Evolutionary conservation across 2,329 filamentous ascomycete genomes (phyloP).

Genomic region (Rhynchosporium graminicola): DNA sequence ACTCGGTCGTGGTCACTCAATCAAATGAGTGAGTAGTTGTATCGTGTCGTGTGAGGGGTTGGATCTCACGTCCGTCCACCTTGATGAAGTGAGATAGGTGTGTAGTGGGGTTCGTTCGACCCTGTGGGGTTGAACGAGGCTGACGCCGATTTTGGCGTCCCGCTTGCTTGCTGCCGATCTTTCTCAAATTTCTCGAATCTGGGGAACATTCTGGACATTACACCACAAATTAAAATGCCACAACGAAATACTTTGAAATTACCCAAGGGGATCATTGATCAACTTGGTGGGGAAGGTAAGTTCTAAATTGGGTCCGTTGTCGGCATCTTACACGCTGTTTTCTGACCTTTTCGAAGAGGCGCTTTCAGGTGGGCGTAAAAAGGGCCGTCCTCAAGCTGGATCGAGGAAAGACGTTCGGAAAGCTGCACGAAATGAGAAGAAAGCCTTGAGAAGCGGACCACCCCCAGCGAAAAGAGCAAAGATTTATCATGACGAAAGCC

Average conservation of each 20-base stretch:
- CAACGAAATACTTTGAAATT: constrained; percentile 45
- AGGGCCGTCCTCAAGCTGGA: constrained; percentile 19
- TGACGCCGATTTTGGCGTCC: constrained; percentile 12
- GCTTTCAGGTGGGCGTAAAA: constrained; percentile 29
- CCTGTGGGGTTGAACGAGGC: constrained; percentile 24
- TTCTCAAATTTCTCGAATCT: constrained; percentile 20
- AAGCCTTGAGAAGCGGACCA: constrained; percentile 31
- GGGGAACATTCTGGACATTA: constrained; percentile 13
- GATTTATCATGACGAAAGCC: constrained; percentile 23
- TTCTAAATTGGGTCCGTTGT: constrained; percentile 7
- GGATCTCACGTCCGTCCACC: too few species aligned
- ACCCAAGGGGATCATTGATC: constrained; percentile 47
- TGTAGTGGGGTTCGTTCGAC: constrained; percentile 16
- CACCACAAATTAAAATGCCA: constrained; percentile 28
- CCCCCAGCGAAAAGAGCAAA: constrained; percentile 36
- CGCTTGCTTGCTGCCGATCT: constrained; percentile 7
- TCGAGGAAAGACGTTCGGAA: constrained; percentile 41
- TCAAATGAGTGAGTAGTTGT: neutral
- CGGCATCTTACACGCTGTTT: neutral
- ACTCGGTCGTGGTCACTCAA: neutral
- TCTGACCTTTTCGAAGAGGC: constrained; percentile 27
- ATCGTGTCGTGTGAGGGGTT: constrained; percentile 16
- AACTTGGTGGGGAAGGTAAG: constrained; percentile 45
- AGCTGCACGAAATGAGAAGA: constrained; percentile 39
- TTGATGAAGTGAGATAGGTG: neutral